A percentile compares a stretch with the other conserved stretches of the same genome.
Conservation (phyloP, 805 yeast species). For the Ogataea angusta region DNA sequence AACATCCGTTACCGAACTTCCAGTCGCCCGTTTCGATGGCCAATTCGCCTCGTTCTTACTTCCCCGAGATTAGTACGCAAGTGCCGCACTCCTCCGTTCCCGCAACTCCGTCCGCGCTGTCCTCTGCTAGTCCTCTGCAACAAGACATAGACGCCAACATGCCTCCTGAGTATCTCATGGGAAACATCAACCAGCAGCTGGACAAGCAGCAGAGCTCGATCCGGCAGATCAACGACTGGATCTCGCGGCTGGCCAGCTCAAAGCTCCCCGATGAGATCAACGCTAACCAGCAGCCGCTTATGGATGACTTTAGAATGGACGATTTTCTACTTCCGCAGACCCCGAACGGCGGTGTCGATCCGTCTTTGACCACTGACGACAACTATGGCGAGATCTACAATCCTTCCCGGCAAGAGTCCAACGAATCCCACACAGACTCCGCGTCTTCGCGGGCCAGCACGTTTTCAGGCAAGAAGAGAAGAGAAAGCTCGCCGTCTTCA, state of each 20-base stretch:
- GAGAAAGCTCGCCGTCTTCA: slow-evolving; percentile 1
- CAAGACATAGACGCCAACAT: slow-evolving; percentile 11
- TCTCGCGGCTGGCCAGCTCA: slow-evolving; percentile 33
- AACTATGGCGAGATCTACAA: slow-evolving; percentile 12
- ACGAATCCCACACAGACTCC: slow-evolving; percentile 1
- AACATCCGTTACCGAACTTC: slow-evolving; percentile 2
- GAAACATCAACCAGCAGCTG: slow-evolving; percentile 45
- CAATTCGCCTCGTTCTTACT: slow-evolving; percentile 29
- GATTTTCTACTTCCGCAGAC: slow-evolving; percentile 31
- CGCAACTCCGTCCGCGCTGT: slow-evolving; percentile 13
- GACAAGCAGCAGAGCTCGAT: slow-evolving; percentile 49
- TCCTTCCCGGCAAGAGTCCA: slow-evolving; percentile 2
- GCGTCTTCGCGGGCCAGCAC: slow-evolving; percentile 5
- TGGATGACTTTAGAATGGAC: slow-evolving; percentile 35
- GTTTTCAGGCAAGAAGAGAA: slow-evolving; percentile 9
- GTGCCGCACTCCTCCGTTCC: slow-evolving; percentile 1
- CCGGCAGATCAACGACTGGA: slow-evolving; percentile 57
- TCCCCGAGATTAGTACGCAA: slow-evolving; percentile 26
- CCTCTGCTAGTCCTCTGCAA: slow-evolving; percentile 8
- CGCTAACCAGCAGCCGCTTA: slow-evolving; percentile 19
- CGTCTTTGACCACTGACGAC: slow-evolving; percentile 11
- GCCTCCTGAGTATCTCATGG: slow-evolving; percentile 27
- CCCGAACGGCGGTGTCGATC: slow-evolving; percentile 22
- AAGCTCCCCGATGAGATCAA: slow-evolving; percentile 15
- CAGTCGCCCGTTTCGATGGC: slow-evolving; percentile 15